These are phyloP conservation scores for Aphanomyces stellatus DNA, from an alignment of 352 stramenopile genomes.

Conservation along the genomic window DNA sequence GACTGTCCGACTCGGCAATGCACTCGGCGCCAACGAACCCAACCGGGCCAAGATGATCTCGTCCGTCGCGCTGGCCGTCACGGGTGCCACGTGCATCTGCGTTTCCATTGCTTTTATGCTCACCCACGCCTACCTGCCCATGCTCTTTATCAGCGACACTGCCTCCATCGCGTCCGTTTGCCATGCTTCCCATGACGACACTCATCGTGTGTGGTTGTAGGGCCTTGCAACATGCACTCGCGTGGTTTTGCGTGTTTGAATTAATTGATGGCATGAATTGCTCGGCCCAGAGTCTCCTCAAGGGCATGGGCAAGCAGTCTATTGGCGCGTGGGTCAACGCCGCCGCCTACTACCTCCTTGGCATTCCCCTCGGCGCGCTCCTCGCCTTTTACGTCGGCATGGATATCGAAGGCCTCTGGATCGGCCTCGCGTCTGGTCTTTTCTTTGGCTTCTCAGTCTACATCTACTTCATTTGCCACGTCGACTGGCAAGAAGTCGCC, in stretches of 20 bases:
- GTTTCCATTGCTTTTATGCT: slow-evolving; percentile 20
- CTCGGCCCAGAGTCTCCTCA: slow-evolving; percentile 55
- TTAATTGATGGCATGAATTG: slow-evolving; percentile 43
- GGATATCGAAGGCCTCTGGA: slow-evolving; percentile 43
- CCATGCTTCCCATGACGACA: slow-evolving; percentile 8
- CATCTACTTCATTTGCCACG: background rate
- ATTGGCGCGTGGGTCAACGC: slow-evolving; percentile 49
- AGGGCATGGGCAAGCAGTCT: slow-evolving; percentile 48
- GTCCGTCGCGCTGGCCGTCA: slow-evolving; percentile 29
- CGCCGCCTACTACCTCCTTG: slow-evolving; percentile 66
- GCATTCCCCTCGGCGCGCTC: slow-evolving; percentile 56
- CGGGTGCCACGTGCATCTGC: slow-evolving; percentile 26
- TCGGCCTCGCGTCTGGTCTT: slow-evolving; percentile 46
- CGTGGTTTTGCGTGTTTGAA: slow-evolving; percentile 29
- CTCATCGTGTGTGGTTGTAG: background rate
- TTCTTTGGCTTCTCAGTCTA: slow-evolving; percentile 39
- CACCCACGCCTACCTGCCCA: slow-evolving; percentile 38
- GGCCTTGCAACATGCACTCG: slow-evolving; percentile 23
- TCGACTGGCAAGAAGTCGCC: slow-evolving; percentile 26
- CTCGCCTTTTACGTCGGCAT: slow-evolving; percentile 40
- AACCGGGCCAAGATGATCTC: slow-evolving; percentile 44
- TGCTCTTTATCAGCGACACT: slow-evolving; percentile 66
- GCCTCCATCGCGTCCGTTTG: slow-evolving; percentile 32
- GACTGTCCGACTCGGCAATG: slow-evolving; percentile 59
- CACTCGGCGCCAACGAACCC: slow-evolving; percentile 37